Percentiles rank a stretch among this genome's conserved stretches.
These are phyloP conservation scores for Ochromonas danica DNA, from an alignment of 108 stramenopile genomes.

Conservation along the genomic window DNA sequence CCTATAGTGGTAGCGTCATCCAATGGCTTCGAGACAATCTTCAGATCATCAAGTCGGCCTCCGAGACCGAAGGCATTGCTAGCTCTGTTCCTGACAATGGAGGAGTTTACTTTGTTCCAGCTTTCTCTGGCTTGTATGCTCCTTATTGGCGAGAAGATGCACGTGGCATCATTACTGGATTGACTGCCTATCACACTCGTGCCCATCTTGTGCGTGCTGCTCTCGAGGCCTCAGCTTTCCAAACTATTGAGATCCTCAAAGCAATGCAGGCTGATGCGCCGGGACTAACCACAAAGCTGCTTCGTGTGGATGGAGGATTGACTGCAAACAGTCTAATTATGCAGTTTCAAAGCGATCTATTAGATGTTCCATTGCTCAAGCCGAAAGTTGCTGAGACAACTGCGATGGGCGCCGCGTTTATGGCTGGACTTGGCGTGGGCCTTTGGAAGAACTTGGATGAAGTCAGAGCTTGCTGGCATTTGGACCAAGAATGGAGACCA, in stretches of 20 bases:
- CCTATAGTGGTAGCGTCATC: slow-evolving; percentile 83
- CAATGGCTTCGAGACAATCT: slow-evolving; percentile 97
- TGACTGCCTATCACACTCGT: slow-evolving; percentile 81
- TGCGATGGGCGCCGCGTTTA: slow-evolving; percentile 87
- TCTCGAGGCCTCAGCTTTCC: slow-evolving; percentile 88
- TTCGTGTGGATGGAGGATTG: slow-evolving; percentile 92
- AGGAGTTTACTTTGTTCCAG: slow-evolving; percentile 93
- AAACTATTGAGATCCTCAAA: slow-evolving; percentile 78
- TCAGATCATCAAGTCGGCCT: slow-evolving; percentile 67
- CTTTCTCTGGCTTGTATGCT: slow-evolving; percentile 91
- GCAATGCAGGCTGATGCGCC: slow-evolving; percentile 65
- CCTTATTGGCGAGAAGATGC: slow-evolving; percentile 92
- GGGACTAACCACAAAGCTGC: slow-evolving; percentile 48
- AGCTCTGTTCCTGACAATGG: slow-evolving; percentile 64
- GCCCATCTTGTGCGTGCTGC: slow-evolving; percentile 87
- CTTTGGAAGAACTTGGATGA: slow-evolving; percentile 80
- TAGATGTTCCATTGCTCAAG: slow-evolving; percentile 72
- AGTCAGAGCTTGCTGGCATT: slow-evolving; percentile 69
- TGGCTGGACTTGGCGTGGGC: slow-evolving; percentile 91
- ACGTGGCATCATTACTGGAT: slow-evolving; percentile 84
- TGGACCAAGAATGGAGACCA: slow-evolving; percentile 67
- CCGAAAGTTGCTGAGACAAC: slow-evolving; percentile 88
- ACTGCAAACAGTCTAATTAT: slow-evolving; percentile 82
- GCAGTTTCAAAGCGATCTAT: slow-evolving; percentile 94
- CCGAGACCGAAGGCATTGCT: slow-evolving; percentile 82